A percentile compares a stretch with the other conserved stretches of the same genome.
phyloP scores from a whole-genome alignment of 208 protist species.

The Trichomonas tenax region DNA sequence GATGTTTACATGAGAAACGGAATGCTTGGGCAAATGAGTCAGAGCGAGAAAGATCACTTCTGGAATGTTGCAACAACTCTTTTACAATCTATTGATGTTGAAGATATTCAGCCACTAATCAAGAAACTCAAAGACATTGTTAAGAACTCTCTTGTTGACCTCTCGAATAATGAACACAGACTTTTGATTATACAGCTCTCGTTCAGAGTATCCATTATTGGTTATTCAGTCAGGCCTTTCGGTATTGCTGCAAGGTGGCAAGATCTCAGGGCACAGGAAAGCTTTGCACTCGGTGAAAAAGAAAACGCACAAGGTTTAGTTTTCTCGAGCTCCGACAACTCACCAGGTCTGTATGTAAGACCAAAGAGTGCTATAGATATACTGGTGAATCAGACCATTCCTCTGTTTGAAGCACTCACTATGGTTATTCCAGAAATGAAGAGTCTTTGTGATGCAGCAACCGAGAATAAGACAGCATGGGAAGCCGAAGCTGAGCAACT shows the following conservation, averaged over 20 bases:
- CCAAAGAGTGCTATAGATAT: neutral
- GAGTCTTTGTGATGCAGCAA: neutral
- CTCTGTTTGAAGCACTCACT: neutral
- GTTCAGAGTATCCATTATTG: neutral
- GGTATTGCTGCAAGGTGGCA: neutral
- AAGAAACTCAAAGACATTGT: neutral
- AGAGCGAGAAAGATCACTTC: neutral
- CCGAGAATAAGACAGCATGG: neutral
- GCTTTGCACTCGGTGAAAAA: neutral
- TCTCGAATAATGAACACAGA: neutral
- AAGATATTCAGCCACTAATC: neutral
- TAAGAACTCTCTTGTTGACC: neutral
- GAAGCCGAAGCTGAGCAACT: neutral
- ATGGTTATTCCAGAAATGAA: neutral
- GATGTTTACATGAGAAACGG: neutral
- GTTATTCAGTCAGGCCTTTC: neutral
- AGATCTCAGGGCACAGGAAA: neutral
- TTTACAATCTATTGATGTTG: neutral
- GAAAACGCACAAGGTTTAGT: neutral
- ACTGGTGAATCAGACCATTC: neutral
- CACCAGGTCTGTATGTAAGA: neutral
- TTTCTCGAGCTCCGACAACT: neutral
- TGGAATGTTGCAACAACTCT: neutral
- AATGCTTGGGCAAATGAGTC: neutral
- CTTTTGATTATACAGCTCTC: neutral